A percentile compares a stretch with the other conserved stretches of the same genome.
These are phyloP conservation scores for Raffaelea deltoideospora DNA, from an alignment of 2,329 filamentous ascomycete genomes.

Conservation along the genomic window DNA sequence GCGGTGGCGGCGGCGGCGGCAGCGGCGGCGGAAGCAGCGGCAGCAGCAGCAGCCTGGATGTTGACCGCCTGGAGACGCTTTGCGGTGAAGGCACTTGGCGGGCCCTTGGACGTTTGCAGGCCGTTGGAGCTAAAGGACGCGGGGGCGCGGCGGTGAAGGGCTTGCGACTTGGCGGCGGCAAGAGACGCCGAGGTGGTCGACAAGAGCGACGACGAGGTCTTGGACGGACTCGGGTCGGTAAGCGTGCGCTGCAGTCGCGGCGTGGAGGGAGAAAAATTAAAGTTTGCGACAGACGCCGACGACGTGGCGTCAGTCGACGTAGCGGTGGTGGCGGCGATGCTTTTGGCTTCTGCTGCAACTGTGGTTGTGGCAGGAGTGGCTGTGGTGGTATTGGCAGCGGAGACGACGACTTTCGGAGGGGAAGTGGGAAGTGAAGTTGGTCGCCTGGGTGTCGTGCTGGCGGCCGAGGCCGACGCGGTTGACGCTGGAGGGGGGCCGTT, in stretches of 20 bases:
- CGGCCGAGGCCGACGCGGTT: background rate
- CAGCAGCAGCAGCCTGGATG: conserved; percentile 10
- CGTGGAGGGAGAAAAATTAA: too few relatives aligned
- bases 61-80: conserved; percentile 17
- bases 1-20: background rate
- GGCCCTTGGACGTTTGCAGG: conserved; percentile 15
- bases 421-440: conserved; percentile 24
- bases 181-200: background rate
- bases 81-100: conserved; percentile 17
- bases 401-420: conserved; percentile 8
- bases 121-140: conserved; percentile 22
- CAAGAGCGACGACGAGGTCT: conserved; percentile 3
- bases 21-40: conserved; percentile 5
- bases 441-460: conserved; percentile 14
- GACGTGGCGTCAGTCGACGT: too few relatives aligned
- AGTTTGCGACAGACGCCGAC: too few relatives aligned
- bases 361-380: too few relatives aligned
- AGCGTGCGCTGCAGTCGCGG: conserved; percentile 13
- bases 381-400: conserved; percentile 9
- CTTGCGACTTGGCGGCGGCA: conserved; percentile 11
- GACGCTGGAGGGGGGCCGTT: too few relatives aligned
- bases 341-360: too few relatives aligned
- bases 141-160: conserved; percentile 22
- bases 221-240: conserved; percentile 13
- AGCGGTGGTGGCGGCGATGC: too few relatives aligned